Evolutionary conservation across 2,329 filamentous ascomycete genomes (phyloP), one percentile per base, ranked within the genome.

Genomic region (Tolypocladium tundrense): DNA sequence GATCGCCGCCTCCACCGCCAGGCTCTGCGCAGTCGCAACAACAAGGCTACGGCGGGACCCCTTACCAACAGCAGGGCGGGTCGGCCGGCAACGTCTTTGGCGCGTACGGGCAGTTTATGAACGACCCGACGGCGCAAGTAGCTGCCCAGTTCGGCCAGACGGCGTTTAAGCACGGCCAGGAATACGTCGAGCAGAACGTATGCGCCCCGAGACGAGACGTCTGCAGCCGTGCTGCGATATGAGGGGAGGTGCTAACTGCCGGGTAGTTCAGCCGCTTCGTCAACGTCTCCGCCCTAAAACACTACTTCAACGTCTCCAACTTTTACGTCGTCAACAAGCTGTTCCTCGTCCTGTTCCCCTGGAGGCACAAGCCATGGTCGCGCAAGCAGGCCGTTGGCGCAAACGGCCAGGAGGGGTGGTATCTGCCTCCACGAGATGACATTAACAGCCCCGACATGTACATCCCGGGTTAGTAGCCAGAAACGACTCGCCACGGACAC

Each of bases 221-320:
- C 31, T 35, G 13, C 16, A 14, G 37, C 13, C 16, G 19, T 19
- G 39, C 39, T 14, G 6, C 16, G 39, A 40, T 8, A 7, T 10
- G 4, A 2, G 6, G 48, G 5, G n/a, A 19, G 40, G 10, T 35
- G 62, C 59, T 67, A 62, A 64, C 63, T 52, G 3, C 19, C 33
- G 11, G 48, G 48, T 57, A 82, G 79, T 75, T 83, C 63, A 81
- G 82, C 63, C 80, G 81, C 73, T 97, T 93, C 75, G 87, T 99
- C 74, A 96, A 92, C 69, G 88, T 97, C 66, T 88, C 88, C 16
- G 90, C 91, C 21, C 82, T 99, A 51, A 99, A 99, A 75, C 94
- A 97, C 76, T 99, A 97, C 81, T 99, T 99, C 79, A 97, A 97
- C 76, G 94, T 99, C 63, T 95, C 92, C 64, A 99, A 99, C 79